These are phyloP conservation scores for Jackrogersella multiformis DNA, from an alignment of 495 filamentous ascomycete genomes.

Conservation along the genomic window DNA sequence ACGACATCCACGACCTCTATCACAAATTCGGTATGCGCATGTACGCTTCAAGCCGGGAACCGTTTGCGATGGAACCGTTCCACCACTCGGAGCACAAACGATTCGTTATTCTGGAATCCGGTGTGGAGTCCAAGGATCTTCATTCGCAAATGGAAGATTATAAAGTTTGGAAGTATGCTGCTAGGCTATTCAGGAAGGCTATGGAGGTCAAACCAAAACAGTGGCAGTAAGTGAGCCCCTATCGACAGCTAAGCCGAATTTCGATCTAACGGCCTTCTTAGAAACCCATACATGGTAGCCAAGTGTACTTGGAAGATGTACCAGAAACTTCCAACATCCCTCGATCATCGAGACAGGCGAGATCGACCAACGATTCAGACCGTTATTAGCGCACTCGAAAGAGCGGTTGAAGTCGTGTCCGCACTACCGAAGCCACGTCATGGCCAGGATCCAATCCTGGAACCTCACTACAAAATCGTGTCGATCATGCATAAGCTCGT, in stretches of 20 bases:
- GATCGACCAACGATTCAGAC: slow-evolving; percentile 62
- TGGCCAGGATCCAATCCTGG: slow-evolving; percentile 84
- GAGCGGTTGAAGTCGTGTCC: slow-evolving; percentile 71
- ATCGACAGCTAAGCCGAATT: neutral
- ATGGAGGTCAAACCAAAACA: slow-evolving; percentile 76
- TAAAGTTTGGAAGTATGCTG: slow-evolving; percentile 87
- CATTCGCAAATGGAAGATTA: slow-evolving; percentile 78
- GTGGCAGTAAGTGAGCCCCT: slow-evolving; percentile 74
- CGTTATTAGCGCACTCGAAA: slow-evolving; percentile 68
- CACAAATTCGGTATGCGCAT: slow-evolving; percentile 88
- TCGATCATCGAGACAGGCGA: slow-evolving; percentile 55
- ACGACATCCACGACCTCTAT: slow-evolving; percentile 82
- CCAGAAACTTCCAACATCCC: slow-evolving; percentile 63
- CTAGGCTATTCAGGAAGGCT: slow-evolving; percentile 78
- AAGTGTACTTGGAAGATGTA: slow-evolving; percentile 98
- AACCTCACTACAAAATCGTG: slow-evolving; percentile 95
- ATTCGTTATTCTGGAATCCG: slow-evolving; percentile 73
- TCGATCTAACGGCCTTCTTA: slow-evolving; percentile 40
- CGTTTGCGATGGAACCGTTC: slow-evolving; percentile 89
- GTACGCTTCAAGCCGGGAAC: slow-evolving; percentile 90
- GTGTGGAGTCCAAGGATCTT: slow-evolving; percentile 71
- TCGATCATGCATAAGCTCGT: slow-evolving; percentile 88
- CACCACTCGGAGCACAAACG: slow-evolving; percentile 76
- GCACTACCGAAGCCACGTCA: slow-evolving; percentile 79
- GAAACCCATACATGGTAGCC: slow-evolving; percentile 86